Base-by-base conservation (phyloP, 192 early-diverging fungal species). In the Phycomyces blakesleeanus region DNA sequence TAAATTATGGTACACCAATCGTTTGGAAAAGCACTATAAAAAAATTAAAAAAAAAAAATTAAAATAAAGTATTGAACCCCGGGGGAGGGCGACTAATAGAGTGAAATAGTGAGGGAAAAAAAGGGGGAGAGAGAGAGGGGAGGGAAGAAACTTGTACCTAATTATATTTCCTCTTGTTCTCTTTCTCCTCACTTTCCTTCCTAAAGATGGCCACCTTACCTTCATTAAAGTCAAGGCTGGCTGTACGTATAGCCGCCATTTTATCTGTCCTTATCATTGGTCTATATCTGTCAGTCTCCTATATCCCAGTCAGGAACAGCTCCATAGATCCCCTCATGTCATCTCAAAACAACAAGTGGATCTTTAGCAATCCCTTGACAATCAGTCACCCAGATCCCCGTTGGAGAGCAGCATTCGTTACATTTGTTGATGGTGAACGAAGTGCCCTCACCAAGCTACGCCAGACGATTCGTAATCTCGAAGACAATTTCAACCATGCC, bases 401-500 rank as follows among this genome's bases (percentile, higher is more conserved):
- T 11, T 63, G 51, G 20, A 63, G 22, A 41, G 61, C 61, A 40
- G 65, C 68, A 15, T 60, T 71, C 6, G 57, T 70, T 14, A 56
- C 61, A 2, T 71, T 76, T 59, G 58, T 58, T n/a, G 42, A 64
- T 1, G 41, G 49, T 15, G 57, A 71, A 10, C 40, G 47, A 51
- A 41, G 50, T 0, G 25, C 55, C 1, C 20, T 76, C 29, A 20
- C 39, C 9, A 54, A 70, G 5, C 41, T 76, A 21, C 38, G 68
- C 15, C 16, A 18, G 16, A 71, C 74, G 9, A 69, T 76, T 37
- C 55, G 61, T 16, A 63, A 68, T 56, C 50, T 76, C 18, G 69
- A 76, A 41, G 74, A 76, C 54, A 27, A n/a, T 1, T 76, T 76
- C 51, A 70, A 71, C 37, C 41, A 47, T 15, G 29, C 57, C 16